Percentiles rank a stretch among this genome's conserved stretches.
These are phyloP conservation scores for Epichloe brachyelytri DNA, from an alignment of 2,329 filamentous ascomycete genomes.

Conservation along the genomic window DNA sequence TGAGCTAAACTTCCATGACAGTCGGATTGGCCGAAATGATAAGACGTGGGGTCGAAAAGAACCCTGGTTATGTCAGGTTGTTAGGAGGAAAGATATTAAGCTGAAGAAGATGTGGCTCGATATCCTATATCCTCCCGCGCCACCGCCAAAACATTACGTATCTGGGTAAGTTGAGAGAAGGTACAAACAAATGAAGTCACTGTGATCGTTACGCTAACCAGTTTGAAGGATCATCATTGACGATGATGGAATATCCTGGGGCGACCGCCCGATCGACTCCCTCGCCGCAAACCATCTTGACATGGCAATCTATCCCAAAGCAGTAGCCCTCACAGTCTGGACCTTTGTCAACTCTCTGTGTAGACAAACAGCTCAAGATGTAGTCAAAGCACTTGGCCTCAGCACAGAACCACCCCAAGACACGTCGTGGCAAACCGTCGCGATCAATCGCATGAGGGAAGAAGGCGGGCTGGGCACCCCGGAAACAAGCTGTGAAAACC, in stretches of 20 bases:
- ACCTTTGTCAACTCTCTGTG: conserved; percentile 36
- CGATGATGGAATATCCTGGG: conserved; percentile 35
- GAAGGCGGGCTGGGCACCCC: conserved; percentile 11
- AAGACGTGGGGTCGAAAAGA: conserved; percentile 24
- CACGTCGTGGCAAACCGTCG: conserved; percentile 20
- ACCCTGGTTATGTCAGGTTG: conserved; percentile 26
- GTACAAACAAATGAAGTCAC: neutral
- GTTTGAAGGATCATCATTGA: conserved; percentile 33
- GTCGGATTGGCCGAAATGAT: conserved; percentile 22
- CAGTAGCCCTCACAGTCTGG: conserved; percentile 37
- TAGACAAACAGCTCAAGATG: conserved; percentile 29
- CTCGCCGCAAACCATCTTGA: conserved; percentile 29
- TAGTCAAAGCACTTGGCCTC: conserved; percentile 34
- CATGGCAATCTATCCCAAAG: conserved; percentile 40
- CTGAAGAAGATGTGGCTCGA: conserved; percentile 46
- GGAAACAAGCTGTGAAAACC: conserved; percentile 12
- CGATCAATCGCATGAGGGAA: conserved; percentile 17
- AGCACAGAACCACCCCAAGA: conserved; percentile 13
- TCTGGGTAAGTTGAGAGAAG: conserved; percentile 36
- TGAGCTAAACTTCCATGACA: conserved; percentile 4
- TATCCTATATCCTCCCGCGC: conserved; percentile 43
- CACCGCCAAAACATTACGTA: conserved; percentile 46
- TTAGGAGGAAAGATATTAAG: conserved; percentile 32
- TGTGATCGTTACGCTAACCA: conserved; percentile 3
- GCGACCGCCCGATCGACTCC: conserved; percentile 35